Base-by-base conservation (phyloP, 768 basidiomycete genomes). In the Macrolepiota albuminosa region DNA sequence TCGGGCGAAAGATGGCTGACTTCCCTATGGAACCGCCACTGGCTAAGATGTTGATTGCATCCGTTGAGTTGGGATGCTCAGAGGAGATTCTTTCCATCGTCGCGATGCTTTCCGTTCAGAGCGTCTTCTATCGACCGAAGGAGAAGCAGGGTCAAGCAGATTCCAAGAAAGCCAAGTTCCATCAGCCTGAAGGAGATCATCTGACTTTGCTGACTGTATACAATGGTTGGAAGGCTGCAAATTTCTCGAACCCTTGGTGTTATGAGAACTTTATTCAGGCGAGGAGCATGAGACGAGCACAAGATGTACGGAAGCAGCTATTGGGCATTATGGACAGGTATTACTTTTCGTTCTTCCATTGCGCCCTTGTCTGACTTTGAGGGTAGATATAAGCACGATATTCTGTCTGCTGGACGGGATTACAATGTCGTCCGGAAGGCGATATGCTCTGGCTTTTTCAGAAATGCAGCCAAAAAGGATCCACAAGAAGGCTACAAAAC, bases 71-170 rank as follows among this genome's bases (percentile, higher is more conserved):
- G 55, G 95, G 94, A 11, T 99, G 97, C 69, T 99, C 97, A 0
- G 96, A 99, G 68, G 97, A 99, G 72, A 97, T 98, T 64, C 74
- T 99, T 45, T 96, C 93, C 3, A 90, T 98, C 55, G 95, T 98
- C 1, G 96, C 95, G 9, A 99, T 99, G 97, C 77, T 98, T 43
- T 94, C 93, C 3, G 93, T 97, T 34, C 95, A 96, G 70, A 91
- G 86, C 53, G 93, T 98, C 42, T 99, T 98, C 73, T 98, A 98
- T 73, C 86, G 97, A 40, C 97, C 96, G n/a, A 98, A 98, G 74
- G 97, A 98, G 75, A 98, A 98, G 75, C 97, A 98, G 71, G 95
- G 92, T 11, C 96, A 98, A 74, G 97, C 97, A 0, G 97, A 99
- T 73, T 95, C 96, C 39, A 98, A 99, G 79, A 99, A 98, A 73